phyloP scores from a whole-genome alignment of 805 yeast genomes.

The Priceomyces castillae region DNA sequence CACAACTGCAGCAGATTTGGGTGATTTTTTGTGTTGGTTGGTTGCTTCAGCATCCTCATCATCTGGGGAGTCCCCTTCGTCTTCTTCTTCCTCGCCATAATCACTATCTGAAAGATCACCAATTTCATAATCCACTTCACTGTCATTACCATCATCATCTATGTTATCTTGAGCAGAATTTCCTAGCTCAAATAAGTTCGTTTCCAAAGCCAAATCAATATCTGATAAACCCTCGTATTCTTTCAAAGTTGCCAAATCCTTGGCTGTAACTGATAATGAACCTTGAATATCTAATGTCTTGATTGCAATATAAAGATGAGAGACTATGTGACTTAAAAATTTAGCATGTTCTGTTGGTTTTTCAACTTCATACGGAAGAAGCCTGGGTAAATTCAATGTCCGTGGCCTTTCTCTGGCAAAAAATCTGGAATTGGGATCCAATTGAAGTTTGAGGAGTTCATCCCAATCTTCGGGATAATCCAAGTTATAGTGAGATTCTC shows the following conservation, averaged over 20 bases:
- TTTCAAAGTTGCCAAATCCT: slow-evolving; percentile 54
- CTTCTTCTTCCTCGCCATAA: slow-evolving; percentile 43
- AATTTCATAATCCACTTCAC: slow-evolving; percentile 15
- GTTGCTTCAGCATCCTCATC: slow-evolving; percentile 33
- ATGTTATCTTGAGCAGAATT: slow-evolving; percentile 1
- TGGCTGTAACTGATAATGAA: slow-evolving; percentile 59
- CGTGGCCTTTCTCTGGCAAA: slow-evolving; percentile 39
- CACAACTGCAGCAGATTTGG: slow-evolving; percentile 69
- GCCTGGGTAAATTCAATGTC: slow-evolving; percentile 38
- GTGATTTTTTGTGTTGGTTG: slow-evolving; percentile 58
- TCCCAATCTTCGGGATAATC: slow-evolving; percentile 49
- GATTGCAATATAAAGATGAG: slow-evolving; percentile 75
- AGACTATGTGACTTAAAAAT: slow-evolving; percentile 75
- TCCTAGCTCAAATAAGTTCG: slow-evolving; percentile 44
- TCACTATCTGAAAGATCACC: slow-evolving; percentile 27
- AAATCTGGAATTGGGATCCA: slow-evolving; percentile 37
- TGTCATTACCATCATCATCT: neutral
- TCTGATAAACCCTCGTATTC: slow-evolving; percentile 31
- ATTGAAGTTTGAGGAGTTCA: slow-evolving; percentile 22
- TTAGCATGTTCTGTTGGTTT: slow-evolving; percentile 62
- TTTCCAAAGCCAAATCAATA: slow-evolving; percentile 50
- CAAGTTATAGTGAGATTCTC: slow-evolving; percentile 43
- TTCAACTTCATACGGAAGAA: slow-evolving; percentile 77
- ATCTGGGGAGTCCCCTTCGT: slow-evolving; percentile 34
- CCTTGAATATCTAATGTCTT: slow-evolving; percentile 75